phyloP scores from a whole-genome alignment of 495 filamentous ascomycete species.

The Trichoderma erinaceum region DNA sequence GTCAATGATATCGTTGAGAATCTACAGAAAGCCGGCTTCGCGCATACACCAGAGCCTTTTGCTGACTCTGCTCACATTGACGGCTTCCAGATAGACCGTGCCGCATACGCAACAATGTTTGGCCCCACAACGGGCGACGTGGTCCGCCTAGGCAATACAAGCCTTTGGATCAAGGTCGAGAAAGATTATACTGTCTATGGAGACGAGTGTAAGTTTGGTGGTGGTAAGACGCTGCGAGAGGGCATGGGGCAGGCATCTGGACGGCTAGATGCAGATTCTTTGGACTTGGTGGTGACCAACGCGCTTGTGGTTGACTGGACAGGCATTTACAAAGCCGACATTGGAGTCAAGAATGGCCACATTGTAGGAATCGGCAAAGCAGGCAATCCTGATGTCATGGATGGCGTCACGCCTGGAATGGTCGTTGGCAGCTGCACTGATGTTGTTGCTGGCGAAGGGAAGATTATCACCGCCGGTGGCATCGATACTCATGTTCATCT shows the following conservation, averaged over 20 bases:
- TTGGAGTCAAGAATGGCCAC: constrained; percentile 82
- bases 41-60: constrained; percentile 61
- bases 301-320: constrained; percentile 87
- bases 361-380: constrained; percentile 94
- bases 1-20: constrained; percentile 58
- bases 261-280: constrained; percentile 56
- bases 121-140: constrained; percentile 85
- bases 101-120: constrained; percentile 80
- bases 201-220: constrained; percentile 93
- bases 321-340: constrained; percentile 96
- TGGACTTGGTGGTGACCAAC: constrained; percentile 90
- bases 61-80: constrained; percentile 47
- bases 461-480: constrained; percentile 88
- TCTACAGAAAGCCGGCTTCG: constrained; percentile 67
- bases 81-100: constrained; percentile 65
- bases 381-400: constrained; percentile 96
- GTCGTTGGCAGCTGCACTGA: constrained; percentile 87
- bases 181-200: constrained; percentile 79
- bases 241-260: constrained; percentile 94
- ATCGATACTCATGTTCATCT: constrained; percentile 94
- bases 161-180: constrained; percentile 90
- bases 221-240: constrained; percentile 89
- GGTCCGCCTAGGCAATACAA: constrained; percentile 74
- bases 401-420: constrained; percentile 71
- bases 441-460: constrained; percentile 90